These are phyloP conservation scores for Ganoderma multipileum DNA, from an alignment of 1,284 basidiomycete genomes.

Conservation along the genomic window DNA sequence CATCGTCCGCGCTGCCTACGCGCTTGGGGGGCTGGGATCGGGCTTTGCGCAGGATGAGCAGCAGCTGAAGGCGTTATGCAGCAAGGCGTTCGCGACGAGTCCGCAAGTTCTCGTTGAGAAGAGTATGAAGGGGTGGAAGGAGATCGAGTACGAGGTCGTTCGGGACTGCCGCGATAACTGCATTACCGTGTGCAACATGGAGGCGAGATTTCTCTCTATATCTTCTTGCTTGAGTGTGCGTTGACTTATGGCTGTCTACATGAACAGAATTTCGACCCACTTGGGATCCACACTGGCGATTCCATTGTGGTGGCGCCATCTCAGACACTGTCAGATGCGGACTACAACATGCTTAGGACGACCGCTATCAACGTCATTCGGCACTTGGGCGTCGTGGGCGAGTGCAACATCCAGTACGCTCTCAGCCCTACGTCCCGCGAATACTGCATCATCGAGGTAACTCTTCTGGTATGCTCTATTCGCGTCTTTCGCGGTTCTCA, in stretches of 20 bases:
- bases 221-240: no score
- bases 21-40: slow-evolving; percentile 93
- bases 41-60: slow-evolving; percentile 93
- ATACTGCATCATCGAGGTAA: slow-evolving; percentile 97
- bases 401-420: slow-evolving; percentile 99
- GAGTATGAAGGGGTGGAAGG: slow-evolving; percentile 99
- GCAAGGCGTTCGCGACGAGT: slow-evolving; percentile 95
- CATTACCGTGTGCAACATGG: slow-evolving; percentile 99
- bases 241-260: no score
- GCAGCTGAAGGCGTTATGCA: slow-evolving; percentile 88
- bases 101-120: slow-evolving; percentile 98
- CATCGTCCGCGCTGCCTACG: slow-evolving; percentile 96
- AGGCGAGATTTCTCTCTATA: no score
- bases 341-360: slow-evolving; percentile 99
- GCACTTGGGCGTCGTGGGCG: slow-evolving; percentile 96
- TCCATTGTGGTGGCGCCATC: slow-evolving; percentile 99
- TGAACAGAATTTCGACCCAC: slow-evolving; percentile 93
- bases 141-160: slow-evolving; percentile 99
- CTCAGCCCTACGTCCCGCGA: slow-evolving; percentile 95
- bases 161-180: slow-evolving; percentile 97
- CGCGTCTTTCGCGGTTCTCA: background rate
- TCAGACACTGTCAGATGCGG: slow-evolving; percentile 96
- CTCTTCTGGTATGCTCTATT: slow-evolving; percentile 19
- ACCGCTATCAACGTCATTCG: slow-evolving; percentile 98
- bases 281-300: slow-evolving; percentile 98